Base-by-base conservation (phyloP, 1,139 yeast species). In the Saccharomyces hybrid region DNA sequence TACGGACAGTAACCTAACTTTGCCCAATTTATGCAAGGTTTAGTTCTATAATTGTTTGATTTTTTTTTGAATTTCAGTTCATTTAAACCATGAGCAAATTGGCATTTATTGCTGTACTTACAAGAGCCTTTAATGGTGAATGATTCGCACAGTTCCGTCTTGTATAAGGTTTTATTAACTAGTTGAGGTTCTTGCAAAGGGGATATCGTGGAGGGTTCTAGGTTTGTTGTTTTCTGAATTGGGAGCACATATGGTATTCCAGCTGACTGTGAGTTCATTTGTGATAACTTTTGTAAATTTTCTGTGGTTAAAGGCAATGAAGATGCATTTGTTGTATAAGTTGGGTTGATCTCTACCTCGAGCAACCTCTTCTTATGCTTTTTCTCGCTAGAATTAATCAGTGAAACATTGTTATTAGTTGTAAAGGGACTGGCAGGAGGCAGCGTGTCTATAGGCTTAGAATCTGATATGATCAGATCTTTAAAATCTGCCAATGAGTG, bases 71-170 rank as follows among this genome's bases (percentile, higher is more conserved):
- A 65, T 69, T 88, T 88, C 64, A 90, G 75, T 68, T 90, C 97
- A 55, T 79, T 74, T 48, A 80, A 77, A 25, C 97, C 97, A 65
- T 90, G 97, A 7, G 97, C 97, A 77, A 90, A 90, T 72, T 90
- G 97, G 69, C 97, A 90, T 73, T 90, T 90, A 61, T 80, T 79
- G 2, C 96, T 96, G 68, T 90, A 90, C 8, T 96, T 96, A 70
- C 97, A 90, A 56, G 69, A 66, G 27, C 93, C 93, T 59, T 82
- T 79, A 63, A 82, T 84, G 69, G 84, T 80, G 69, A 77, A 90
- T 41, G 91, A 83, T 41, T 85, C 88, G 71, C 97, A 90, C 56
- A 90, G 77, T 71, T 90, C 97, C 0, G 97, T 90, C 74, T 90
- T 90, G 78, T 89, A 90, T 50, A 90, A 76, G 59, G 81, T 85